Evolutionary conservation across 139 green algal genomes (phyloP).

Genomic region (Spirogloea muscicola): DNA sequence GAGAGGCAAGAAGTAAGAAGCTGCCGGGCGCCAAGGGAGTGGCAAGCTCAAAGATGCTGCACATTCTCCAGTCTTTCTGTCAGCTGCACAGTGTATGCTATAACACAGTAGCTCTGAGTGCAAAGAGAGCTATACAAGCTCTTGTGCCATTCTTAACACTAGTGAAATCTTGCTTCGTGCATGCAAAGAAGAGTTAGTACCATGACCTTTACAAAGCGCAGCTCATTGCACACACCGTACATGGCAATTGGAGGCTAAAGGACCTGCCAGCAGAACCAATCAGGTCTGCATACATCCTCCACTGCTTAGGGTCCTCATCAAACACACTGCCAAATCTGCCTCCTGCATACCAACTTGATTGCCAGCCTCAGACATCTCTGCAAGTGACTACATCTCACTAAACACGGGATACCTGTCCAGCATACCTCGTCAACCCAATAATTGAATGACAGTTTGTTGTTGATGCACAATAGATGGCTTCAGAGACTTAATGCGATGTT

Average conservation of each 20-base stretch:
- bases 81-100: no score
- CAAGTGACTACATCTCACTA: neutral
- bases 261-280: constrained; percentile 22
- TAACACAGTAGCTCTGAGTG: no score
- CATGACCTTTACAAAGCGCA: neutral
- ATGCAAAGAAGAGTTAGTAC: neutral
- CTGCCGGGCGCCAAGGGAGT: constrained; percentile 45
- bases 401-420: no score
- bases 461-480: no score
- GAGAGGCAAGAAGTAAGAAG: constrained; percentile 49
- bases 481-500: no score
- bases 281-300: constrained; percentile 48
- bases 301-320: constrained; percentile 51
- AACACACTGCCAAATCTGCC: constrained; percentile 48
- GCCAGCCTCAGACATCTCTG: neutral
- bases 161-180: neutral
- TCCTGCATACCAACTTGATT: no score
- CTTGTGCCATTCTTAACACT: no score
- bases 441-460: no score
- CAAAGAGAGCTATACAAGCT: no score
- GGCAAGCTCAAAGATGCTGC: constrained; percentile 40
- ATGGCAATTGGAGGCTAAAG: neutral
- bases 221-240: neutral
- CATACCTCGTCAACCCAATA: no score
- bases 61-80: no score